Evolutionary conservation across 257 asterid species (phyloP), one percentile per base, ranked within the genome.

Genomic region (Przewalskia tangutica): DNA sequence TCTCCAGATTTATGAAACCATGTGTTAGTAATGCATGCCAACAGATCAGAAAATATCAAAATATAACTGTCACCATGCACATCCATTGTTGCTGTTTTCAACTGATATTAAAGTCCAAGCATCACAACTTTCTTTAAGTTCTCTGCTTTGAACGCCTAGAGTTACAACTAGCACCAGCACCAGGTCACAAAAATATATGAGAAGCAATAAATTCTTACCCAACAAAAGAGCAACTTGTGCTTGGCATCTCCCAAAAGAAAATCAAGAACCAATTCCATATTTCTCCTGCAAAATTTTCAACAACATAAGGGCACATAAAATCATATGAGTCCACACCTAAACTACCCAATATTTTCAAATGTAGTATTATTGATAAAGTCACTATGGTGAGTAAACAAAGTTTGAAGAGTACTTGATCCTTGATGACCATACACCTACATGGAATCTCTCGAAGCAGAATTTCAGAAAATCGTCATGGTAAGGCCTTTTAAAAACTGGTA

Each of bases 401-500:
- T 85, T 76, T 60, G 89, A 87, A 75, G 84, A 86, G 85, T 92
- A 95, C 98, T 86, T 90, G 77, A 89, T 88, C 88, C 95, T 92
- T 80, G 98, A 95, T 54, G 98, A 82, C 98, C 98, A 95, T 58
- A 95, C 81, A 36, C 97, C 98, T 46, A 95, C 97, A 81, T 83
- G 84, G 87, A 93, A 95, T 86, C 82, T 89, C 88, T 90, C 91
- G 66, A 95, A 90, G 86, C 97, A 95, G 85, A 95, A 95, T 83
- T 89, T 84, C 88, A 95, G 86, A 89, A 93, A 95, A 84, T 91
- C 97, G 56, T 92, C 92, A 86, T 91, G 92, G 80, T 89, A 87
- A 8, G 98, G 97, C 87, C 98, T 93, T 91, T 86, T 93, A 66
- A 93, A 93, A 85, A 95, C 98, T 95, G 93, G 84, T 68, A 80